These are phyloP conservation scores for Sesbania bispinosa DNA, from an alignment of 306 rosid genomes.

Conservation along the genomic window DNA sequence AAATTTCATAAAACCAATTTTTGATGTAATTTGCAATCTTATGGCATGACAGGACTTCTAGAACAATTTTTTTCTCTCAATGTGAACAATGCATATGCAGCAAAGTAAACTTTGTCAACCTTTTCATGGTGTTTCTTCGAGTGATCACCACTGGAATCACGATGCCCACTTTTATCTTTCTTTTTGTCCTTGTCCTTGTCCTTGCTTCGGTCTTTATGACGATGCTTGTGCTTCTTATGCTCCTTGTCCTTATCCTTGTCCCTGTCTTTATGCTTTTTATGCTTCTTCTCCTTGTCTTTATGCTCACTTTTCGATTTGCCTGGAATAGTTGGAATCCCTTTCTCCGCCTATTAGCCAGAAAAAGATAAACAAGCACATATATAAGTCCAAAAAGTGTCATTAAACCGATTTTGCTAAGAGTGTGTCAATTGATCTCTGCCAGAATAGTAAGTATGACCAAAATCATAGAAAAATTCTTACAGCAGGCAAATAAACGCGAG, in stretches of 20 bases:
- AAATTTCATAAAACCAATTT: not conserved
- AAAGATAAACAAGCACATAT: not conserved
- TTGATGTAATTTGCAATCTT: not conserved
- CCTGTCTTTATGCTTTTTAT: conserved; percentile 77
- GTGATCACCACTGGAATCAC: conserved; percentile 77
- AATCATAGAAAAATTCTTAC: conserved; percentile 51
- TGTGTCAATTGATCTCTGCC: not conserved
- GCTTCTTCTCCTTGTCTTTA: conserved; percentile 94
- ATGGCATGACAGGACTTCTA: conserved; percentile 1
- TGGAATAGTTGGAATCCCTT: conserved; percentile 76
- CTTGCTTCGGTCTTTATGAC: conserved; percentile 79
- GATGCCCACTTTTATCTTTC: conserved; percentile 85
- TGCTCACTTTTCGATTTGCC: conserved; percentile 78
- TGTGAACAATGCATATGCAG: conserved; percentile 15
- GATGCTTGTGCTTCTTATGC: conserved; percentile 91
- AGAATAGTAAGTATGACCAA: not conserved
- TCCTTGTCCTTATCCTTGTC: conserved; percentile 90
- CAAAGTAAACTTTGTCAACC: conserved; percentile 50
- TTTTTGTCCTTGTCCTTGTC: conserved; percentile 78
- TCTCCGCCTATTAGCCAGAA: conserved; percentile 59
- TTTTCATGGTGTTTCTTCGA: conserved; percentile 92
- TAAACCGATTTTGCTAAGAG: too few relatives aligned
- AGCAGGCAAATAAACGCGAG: conserved; percentile 76
- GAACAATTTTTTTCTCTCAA: conserved; percentile 2
- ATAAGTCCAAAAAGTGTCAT: not conserved